Conservation (phyloP, 768 basidiomycete genomes). For the Pisolithus albus region DNA sequence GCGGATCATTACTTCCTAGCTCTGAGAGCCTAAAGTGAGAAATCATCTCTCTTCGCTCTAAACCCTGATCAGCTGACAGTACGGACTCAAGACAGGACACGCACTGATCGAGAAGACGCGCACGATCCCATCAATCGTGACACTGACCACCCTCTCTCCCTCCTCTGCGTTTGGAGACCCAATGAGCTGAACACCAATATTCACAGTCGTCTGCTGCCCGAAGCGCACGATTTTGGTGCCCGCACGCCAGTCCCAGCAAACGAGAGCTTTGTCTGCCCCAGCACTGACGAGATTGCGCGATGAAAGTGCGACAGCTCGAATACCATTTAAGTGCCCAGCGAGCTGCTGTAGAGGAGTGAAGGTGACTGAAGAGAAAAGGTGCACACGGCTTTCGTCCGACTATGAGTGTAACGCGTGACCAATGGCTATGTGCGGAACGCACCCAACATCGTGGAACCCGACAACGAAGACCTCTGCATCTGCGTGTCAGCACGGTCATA, state of each 20-base stretch:
- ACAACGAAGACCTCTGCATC: constrained; percentile 77
- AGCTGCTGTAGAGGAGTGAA: constrained; percentile 81
- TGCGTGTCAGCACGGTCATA: constrained; percentile 4
- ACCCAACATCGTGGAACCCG: constrained; percentile 91
- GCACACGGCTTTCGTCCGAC: constrained; percentile 56
- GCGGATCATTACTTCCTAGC: constrained; percentile 60
- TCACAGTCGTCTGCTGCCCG: constrained; percentile 89
- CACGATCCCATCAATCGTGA: constrained; percentile 89
- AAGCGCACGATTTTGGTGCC: constrained; percentile 87
- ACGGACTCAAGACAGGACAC: constrained; percentile 25
- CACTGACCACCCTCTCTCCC: constrained; percentile 81
- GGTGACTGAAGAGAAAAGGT: constrained; percentile 79
- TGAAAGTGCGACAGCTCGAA: constrained; percentile 82
- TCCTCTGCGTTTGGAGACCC: constrained; percentile 42
- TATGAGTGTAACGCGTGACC: not conserved
- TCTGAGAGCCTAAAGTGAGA: constrained; percentile 86
- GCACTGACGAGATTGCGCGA: constrained; percentile 84
- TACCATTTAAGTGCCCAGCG: constrained; percentile 82
- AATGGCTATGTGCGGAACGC: constrained; percentile 17
- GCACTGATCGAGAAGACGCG: constrained; percentile 84
- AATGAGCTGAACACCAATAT: constrained; percentile 84
- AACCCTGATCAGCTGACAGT: not conserved
- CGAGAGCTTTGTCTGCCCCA: constrained; percentile 61
- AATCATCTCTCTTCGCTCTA: constrained; percentile 77
- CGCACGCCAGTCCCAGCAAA: constrained; percentile 87